phyloP scores from a whole-genome alignment of 1,284 basidiomycete species.

The Entoloma clypeatum region DNA sequence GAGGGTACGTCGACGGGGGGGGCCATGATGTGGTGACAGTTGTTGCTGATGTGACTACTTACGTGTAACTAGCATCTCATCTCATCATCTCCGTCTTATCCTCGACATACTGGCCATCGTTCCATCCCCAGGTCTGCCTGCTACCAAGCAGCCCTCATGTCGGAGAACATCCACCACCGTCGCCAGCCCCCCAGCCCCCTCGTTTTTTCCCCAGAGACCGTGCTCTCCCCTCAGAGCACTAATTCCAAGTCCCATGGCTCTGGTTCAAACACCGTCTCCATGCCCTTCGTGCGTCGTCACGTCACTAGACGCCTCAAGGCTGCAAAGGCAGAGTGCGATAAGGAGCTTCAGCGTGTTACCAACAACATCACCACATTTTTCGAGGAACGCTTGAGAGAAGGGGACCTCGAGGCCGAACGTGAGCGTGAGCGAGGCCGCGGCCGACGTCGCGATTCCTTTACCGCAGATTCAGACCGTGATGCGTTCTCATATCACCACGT shows the following conservation, averaged over 20 bases:
- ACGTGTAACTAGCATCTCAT: constrained; percentile 19
- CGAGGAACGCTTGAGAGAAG: constrained; percentile 80
- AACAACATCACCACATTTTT: constrained; percentile 92
- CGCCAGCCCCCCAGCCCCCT: constrained; percentile 74
- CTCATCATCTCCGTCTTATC: constrained; percentile 16
- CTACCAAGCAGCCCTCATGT: constrained; percentile 42
- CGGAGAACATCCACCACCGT: constrained; percentile 55
- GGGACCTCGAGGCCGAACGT: constrained; percentile 66
- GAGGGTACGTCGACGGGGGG: not conserved
- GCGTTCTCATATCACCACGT: constrained; percentile 55
- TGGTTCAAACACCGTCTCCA: constrained; percentile 71
- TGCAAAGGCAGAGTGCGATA: constrained; percentile 95
- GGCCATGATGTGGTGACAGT: not conserved
- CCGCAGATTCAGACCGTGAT: constrained; percentile 55
- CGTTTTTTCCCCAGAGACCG: constrained; percentile 66
- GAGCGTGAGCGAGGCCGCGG: constrained; percentile 49
- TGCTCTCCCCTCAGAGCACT: constrained; percentile 47
- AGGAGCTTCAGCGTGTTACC: constrained; percentile 88
- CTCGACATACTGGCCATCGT: constrained; percentile 14
- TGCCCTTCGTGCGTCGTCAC: constrained; percentile 91
- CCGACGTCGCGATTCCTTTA: constrained; percentile 52
- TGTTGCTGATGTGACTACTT: constrained; percentile 23
- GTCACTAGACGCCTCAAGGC: constrained; percentile 90
- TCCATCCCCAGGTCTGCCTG: constrained; percentile 16
- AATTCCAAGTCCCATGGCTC: constrained; percentile 45